Evolutionary conservation across 2,329 filamentous ascomycete species (phyloP), one percentile per base, ranked within the genome.

Genomic region (Cercospora sp.): DNA sequence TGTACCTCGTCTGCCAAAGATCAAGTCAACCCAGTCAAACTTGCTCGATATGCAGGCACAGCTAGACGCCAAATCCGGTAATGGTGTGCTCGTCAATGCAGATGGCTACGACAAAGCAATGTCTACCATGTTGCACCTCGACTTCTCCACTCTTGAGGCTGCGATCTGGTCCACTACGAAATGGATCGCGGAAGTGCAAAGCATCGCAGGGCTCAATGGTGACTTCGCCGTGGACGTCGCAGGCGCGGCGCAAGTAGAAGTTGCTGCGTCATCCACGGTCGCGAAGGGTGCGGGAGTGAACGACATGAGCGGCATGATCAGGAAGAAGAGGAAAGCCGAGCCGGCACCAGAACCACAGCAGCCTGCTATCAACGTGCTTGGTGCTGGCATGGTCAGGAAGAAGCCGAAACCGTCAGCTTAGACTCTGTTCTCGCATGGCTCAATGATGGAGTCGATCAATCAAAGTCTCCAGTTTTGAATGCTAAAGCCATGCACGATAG

Each of bases 81-180:
- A 75, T n/a, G 73, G 68, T 16, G 60, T 77, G 5, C 30, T 71
- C 2, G 33, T 77, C 18, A 64, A 72, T 12, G 72, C 71, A 65
- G 76, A 77, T 30, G 66, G 82, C 79, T 73, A 84, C 80, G 74
- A 85, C 80, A 75, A 82, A 79, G 75, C 73, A 77, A 88, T 30
- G 83, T 79, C 1, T 87, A 90, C 0, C 9, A 82, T 95, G 0
- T 83, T 94, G 5, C 87, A 90, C 67, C 85, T 93, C 0, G 91
- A 93, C 77, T 95, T 95, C 78, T 84, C 87, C 1, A 90, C 85
- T 8, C 78, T 88, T 3, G 85, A 87, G 10, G 86, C 90, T 59
- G 89, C 90, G 0, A 81, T 81, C 1, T 82, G 83, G 33, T 92
- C 90, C 74, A 92, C 91, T 2, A 81, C 79, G 62, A 87, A 90